These are phyloP conservation scores for Cairneyella variabilis DNA, from an alignment of 495 filamentous ascomycete genomes.

Conservation along the genomic window DNA sequence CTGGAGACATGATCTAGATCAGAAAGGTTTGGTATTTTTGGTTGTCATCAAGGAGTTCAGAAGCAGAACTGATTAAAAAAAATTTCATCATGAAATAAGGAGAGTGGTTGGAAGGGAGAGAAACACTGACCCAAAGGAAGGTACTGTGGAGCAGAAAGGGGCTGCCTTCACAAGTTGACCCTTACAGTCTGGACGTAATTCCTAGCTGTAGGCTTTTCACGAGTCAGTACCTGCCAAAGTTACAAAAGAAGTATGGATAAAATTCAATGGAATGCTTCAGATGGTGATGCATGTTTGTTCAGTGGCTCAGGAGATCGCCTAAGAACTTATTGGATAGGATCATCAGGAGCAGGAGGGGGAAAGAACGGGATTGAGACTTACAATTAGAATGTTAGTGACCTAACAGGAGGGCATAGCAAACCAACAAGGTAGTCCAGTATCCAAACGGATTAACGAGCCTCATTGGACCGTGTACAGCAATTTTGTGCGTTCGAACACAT, in stretches of 20 bases:
- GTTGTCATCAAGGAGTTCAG: conserved; percentile 80
- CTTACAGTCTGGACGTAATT: too few species aligned
- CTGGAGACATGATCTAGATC: conserved; percentile 25
- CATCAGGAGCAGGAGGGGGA: conserved; percentile 38
- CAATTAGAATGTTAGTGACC: conserved; percentile 9
- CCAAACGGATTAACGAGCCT: too few species aligned
- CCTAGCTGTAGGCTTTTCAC: background rate
- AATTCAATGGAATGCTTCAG: conserved; percentile 54
- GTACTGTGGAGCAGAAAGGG: too few species aligned
- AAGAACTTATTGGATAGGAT: conserved; percentile 51
- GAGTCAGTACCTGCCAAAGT: conserved; percentile 21
- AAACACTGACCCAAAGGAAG: background rate
- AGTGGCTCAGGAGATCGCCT: conserved; percentile 85
- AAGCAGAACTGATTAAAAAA: conserved; percentile 88
- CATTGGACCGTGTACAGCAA: too few species aligned
- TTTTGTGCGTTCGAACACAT: too few species aligned
- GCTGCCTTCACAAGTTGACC: too few species aligned
- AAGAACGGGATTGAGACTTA: conserved; percentile 18
- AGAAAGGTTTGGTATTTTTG: conserved; percentile 74
- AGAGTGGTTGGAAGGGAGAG: background rate
- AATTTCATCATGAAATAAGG: conserved; percentile 67
- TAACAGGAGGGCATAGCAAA: background rate
- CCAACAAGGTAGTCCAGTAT: too few species aligned
- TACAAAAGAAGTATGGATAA: conserved; percentile 16
- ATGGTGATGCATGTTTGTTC: conserved; percentile 99